Conservation (phyloP, 441 rosid genomes). For the Arabidopsis lyrata region DNA sequence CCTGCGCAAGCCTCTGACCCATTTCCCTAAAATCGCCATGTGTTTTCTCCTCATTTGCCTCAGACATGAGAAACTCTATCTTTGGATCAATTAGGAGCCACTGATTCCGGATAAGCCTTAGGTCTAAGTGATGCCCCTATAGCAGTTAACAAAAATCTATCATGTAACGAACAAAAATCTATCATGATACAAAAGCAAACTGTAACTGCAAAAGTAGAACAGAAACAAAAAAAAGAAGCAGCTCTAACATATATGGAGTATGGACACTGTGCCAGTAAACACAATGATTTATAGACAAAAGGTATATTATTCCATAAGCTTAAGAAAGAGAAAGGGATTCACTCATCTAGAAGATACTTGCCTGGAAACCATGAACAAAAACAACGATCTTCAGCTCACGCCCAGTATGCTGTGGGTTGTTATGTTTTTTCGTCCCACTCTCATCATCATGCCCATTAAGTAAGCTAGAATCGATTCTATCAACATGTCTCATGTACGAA, state of each 20-base stretch:
- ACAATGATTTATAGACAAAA: background rate
- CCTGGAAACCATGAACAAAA: constrained; percentile 99
- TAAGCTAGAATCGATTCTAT: constrained; percentile 57
- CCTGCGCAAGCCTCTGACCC: constrained; percentile 91
- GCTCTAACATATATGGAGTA: background rate
- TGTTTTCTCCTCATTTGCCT: constrained; percentile 91
- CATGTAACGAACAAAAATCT: background rate
- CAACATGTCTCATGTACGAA: constrained; percentile 72
- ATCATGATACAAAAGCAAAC: constrained; percentile 23
- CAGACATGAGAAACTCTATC: constrained; percentile 95
- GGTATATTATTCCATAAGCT: background rate
- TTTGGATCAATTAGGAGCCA: constrained; percentile 97
- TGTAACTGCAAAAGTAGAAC: background rate
- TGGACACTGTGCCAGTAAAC: constrained; percentile 1
- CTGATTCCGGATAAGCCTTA: constrained; percentile 92
- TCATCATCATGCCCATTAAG: constrained; percentile 45
- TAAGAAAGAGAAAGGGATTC: background rate
- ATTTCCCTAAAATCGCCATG: constrained; percentile 92
- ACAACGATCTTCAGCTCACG: constrained; percentile 78
- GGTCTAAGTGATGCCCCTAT: constrained; percentile 97
- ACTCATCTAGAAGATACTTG: constrained; percentile 41
- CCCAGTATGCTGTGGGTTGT: constrained; percentile 45
- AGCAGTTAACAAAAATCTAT: constrained; percentile 1
- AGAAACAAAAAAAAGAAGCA: background rate
- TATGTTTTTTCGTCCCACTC: constrained; percentile 47